Percentiles rank a stretch among this genome's conserved stretches.
Evolutionary conservation across 768 basidiomycete species (phyloP).

Genomic region (Daedalea quercina): DNA sequence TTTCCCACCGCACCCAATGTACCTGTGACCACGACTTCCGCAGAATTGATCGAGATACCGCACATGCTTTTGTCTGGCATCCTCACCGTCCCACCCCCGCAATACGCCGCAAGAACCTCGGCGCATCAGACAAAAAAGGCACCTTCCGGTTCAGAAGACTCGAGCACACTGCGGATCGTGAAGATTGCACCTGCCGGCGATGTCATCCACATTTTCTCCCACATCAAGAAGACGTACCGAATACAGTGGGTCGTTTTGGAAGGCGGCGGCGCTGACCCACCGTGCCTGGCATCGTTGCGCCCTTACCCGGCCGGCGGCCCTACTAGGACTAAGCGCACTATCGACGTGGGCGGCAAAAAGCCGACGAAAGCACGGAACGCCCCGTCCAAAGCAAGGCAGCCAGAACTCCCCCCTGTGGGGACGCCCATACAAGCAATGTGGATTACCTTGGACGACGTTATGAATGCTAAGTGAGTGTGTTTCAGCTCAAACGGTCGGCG

Average conservation of each 20-base stretch:
- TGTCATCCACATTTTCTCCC: slow-evolving; percentile 81
- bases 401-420: slow-evolving; percentile 7
- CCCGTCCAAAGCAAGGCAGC: background rate
- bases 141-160: slow-evolving; percentile 7
- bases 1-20: slow-evolving; percentile 68
- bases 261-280: slow-evolving; percentile 46
- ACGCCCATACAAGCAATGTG: slow-evolving; percentile 33
- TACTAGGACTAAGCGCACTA: slow-evolving; percentile 7
- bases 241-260: slow-evolving; percentile 64
- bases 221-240: slow-evolving; percentile 83
- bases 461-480: slow-evolving; percentile 53
- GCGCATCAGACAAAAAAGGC: slow-evolving; percentile 2
- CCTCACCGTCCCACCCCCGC: slow-evolving; percentile 22
- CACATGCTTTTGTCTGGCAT: slow-evolving; percentile 32
- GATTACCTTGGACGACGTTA: slow-evolving; percentile 48
- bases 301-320: slow-evolving; percentile 1
- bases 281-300: slow-evolving; percentile 11
- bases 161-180: slow-evolving; percentile 26
- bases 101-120: slow-evolving; percentile 2
- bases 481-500: background rate
- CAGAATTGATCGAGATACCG: slow-evolving; percentile 27
- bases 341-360: slow-evolving; percentile 3
- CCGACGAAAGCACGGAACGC: background rate
- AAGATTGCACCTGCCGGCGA: slow-evolving; percentile 50
- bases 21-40: slow-evolving; percentile 32